Conservation (phyloP, 345 rosid genomes). For the Raphanus sativus region DNA sequence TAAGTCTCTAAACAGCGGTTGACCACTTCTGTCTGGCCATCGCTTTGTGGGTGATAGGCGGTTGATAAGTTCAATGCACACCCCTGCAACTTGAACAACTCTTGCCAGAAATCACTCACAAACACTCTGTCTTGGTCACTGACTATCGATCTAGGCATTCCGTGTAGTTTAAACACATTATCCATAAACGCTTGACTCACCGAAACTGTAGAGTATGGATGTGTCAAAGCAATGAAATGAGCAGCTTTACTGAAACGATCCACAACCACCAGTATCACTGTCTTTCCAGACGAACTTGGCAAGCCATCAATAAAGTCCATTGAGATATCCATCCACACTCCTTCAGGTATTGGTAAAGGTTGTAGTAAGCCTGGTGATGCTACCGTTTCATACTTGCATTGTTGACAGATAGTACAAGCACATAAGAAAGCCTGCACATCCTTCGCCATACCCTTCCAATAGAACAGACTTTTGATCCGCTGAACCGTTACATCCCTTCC, state of each 20-base stretch:
- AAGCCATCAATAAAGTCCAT: background rate
- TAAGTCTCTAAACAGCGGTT: background rate
- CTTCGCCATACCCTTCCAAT: background rate
- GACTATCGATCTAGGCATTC: background rate
- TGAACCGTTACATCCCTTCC: too few species aligned
- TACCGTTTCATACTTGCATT: background rate
- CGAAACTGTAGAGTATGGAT: background rate
- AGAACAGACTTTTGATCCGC: too few species aligned
- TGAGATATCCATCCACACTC: background rate
- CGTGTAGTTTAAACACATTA: background rate
- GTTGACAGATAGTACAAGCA: background rate
- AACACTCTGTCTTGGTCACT: background rate
- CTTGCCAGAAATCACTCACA: too few species aligned
- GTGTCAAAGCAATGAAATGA: background rate
- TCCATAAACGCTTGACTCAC: background rate
- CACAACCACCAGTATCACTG: background rate
- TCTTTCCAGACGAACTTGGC: background rate
- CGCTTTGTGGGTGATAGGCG: background rate
- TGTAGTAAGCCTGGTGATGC: background rate
- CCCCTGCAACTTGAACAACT: background rate
- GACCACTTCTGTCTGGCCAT: background rate
- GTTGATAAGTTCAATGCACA: background rate
- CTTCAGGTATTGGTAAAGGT: background rate
- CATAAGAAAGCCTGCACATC: background rate
- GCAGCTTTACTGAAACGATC: background rate